Base-by-base conservation (phyloP, 768 basidiomycete species). In the Collybia mongolica region DNA sequence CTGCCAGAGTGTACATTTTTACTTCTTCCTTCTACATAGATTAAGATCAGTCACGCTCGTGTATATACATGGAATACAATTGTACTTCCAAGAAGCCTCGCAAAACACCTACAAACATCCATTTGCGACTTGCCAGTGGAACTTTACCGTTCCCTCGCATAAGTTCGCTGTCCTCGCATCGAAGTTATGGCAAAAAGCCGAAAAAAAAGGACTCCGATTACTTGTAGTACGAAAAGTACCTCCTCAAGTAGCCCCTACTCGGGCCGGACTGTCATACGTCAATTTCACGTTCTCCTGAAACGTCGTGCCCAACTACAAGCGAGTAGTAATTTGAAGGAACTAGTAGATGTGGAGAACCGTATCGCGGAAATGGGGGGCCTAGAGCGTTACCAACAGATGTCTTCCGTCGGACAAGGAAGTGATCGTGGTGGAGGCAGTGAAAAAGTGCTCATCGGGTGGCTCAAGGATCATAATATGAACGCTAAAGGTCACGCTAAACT, bases 371-470 rank as follows among this genome's bases (percentile, higher is more conserved):
- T 91, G n/a, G 93, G 93, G 3, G 93, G 92, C 1, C 61, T 97
- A 32, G 81, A 83, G 47, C 72, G 72, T 20, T 97, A 97, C 64
- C 93, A 97, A 64, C 76, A 72, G 35, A 90, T 93, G 79, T 94
- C 92, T 26, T 78, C 70, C 47, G 73, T 88, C 14, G 94, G 94
- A 1, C 94, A 97, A 62, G 79, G 82, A 2, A 74, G 69, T 6
- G 88, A 93, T 52, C 73, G 94, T 46, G 94, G 94, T 7, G 94
- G 94, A 3, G 94, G 93, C 5, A 92, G 88, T 60, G 89, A 95
- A 60, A 89, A 82, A 60, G 72, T 93, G 2, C 68, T 94, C 19
- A 77, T 96, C 38, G 60, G 59, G 35, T 97, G 92, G 91, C 65
- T 97, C 54, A 79, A 79, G 53, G 82, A 82, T 26, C 60, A 82